Evolutionary conservation across 2,329 filamentous ascomycete genomes (phyloP).

Genomic region (Passalora sequoiae): DNA sequence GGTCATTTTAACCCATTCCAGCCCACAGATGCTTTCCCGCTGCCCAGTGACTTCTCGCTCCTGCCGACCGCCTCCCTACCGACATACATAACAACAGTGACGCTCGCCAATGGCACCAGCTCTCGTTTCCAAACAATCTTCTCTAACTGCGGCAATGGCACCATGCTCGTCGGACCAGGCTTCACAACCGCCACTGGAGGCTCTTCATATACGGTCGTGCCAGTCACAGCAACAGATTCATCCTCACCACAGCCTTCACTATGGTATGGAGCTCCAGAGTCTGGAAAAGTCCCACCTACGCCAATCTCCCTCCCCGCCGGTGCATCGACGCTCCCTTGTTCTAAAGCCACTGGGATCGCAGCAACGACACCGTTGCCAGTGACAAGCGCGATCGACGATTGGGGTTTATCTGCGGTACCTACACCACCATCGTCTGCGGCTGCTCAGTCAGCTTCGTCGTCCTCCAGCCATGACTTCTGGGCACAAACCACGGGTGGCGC

Average conservation of each 20-base stretch:
- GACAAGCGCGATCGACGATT: not conserved
- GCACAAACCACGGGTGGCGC: not conserved
- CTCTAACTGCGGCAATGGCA: slow-evolving; percentile 7
- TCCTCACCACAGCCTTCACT: not conserved
- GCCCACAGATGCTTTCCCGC: not conserved
- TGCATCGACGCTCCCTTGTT: not conserved
- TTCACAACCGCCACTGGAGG: no score
- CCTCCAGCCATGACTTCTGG: not conserved
- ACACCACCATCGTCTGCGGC: not conserved
- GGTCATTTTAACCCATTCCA: not conserved
- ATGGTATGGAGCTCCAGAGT: not conserved
- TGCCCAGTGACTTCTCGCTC: not conserved
- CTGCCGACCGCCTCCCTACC: slow-evolving; percentile 4
- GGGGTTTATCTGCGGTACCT: not conserved
- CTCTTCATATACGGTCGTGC: not conserved
- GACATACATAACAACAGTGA: slow-evolving; percentile 8
- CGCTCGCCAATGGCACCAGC: slow-evolving; percentile 1
- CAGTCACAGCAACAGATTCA: not conserved
- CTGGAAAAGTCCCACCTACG: not conserved
- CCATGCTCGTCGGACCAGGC: slow-evolving; percentile 6
- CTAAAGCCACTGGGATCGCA: not conserved
- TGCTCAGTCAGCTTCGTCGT: not conserved
- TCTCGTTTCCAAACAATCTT: slow-evolving; percentile 6
- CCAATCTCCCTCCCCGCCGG: not conserved
- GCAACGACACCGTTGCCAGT: not conserved